A percentile compares a stretch with the other conserved stretches of the same genome.
Evolutionary conservation across 2,329 filamentous ascomycete genomes (phyloP).

Genomic region (Fusarium denticulatum): DNA sequence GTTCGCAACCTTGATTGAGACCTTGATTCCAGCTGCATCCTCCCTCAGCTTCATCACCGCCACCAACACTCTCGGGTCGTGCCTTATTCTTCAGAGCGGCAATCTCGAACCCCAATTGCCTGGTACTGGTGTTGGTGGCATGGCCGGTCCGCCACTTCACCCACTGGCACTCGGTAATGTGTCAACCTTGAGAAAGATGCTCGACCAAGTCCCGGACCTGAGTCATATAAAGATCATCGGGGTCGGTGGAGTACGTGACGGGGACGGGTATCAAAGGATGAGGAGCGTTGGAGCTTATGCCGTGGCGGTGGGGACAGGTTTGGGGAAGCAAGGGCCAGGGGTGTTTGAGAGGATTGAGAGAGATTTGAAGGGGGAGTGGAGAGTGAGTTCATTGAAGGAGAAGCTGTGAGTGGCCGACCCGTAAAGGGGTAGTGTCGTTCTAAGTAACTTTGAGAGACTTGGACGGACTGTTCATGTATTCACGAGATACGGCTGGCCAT

Average conservation of each 20-base stretch:
- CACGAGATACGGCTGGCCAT: rapidly evolving
- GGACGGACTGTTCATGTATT: neutral
- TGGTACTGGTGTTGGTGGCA: slow-evolving; percentile 70
- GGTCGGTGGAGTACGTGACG: slow-evolving; percentile 76
- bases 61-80: slow-evolving; percentile 77
- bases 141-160: slow-evolving; percentile 78
- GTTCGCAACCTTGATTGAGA: slow-evolving; percentile 65
- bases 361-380: slow-evolving; percentile 36
- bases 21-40: slow-evolving; percentile 53
- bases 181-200: slow-evolving; percentile 67
- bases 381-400: neutral
- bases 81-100: slow-evolving; percentile 62
- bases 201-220: slow-evolving; percentile 62
- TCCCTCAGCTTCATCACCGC: slow-evolving; percentile 74
- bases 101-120: slow-evolving; percentile 57
- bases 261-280: slow-evolving; percentile 72
- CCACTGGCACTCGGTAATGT: slow-evolving; percentile 81
- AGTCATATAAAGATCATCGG: slow-evolving; percentile 72
- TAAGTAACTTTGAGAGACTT: neutral
- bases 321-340: slow-evolving; percentile 69
- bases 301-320: slow-evolving; percentile 75
- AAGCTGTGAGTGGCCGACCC: neutral
- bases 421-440: neutral
- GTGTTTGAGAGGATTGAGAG: slow-evolving; percentile 69
- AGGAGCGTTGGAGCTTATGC: slow-evolving; percentile 70